Evolutionary conservation across 176 grass and related monocot species (phyloP), one percentile per base, ranked within the genome.

Genomic region (Rhipidocladum racemiflorum): DNA sequence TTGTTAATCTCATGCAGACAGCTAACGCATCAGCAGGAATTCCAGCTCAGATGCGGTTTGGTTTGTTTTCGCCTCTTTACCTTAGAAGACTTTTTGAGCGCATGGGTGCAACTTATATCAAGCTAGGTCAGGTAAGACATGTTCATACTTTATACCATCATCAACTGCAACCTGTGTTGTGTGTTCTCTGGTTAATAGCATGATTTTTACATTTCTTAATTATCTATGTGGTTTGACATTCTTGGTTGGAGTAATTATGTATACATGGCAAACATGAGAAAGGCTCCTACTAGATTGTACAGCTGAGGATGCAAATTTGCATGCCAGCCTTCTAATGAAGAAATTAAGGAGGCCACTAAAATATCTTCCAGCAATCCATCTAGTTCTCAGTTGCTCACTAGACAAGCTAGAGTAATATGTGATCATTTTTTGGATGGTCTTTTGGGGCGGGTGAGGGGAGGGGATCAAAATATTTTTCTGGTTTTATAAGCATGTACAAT

Each of bases 51-150:
- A 77, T 92, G 90, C 92, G 70, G 56, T 76, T 88, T 61, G 91
- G 91, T 79, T 94, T 97, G 78, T 88, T 98, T 82, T 98, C 95
- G 57, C 95, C 95, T 50, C 27, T n/a, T n/a, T 98, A 95, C 81
- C 72, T 98, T 56, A 88, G 92, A 61, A 91, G 76, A 29, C 75
- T 98, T 74, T 97, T 97, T 83, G 95, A 94, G 86, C 84, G 88
- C 35, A 94, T 98, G 95, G 95, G 92, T 83, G 92, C 95, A 72
- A 98, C 95, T 88, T 98, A 98, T 79, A 91, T 98, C 84, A 98
- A 98, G 79, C 86, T 98, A 77, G 95, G 95, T 56, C 95, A 98
- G 92, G 92, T 95, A 91, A 83, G 44, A 39, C 24, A 51, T 50
- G 16, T 68, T 81, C 29, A 51, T 57, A 81, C 38, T 73, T 61